Conservation (phyloP, 805 yeast species). For the Nakazawaea pomicola region DNA sequence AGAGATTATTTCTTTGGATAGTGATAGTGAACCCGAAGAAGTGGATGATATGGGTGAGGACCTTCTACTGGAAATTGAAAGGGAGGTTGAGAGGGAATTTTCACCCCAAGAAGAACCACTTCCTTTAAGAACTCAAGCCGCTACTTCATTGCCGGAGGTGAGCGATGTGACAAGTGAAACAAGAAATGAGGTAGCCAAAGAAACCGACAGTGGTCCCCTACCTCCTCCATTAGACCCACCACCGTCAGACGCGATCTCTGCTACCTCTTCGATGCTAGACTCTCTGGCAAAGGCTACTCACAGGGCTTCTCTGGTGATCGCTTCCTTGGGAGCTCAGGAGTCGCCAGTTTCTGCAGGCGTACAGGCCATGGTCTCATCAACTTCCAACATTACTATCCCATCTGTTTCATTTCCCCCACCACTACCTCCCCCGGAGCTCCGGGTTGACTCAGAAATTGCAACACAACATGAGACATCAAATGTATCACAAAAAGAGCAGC, state of each 20-base stretch:
- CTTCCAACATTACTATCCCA: no score
- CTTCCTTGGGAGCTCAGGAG: no score
- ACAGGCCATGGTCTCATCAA: no score
- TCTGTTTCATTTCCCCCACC: no score
- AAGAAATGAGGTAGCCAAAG: background rate
- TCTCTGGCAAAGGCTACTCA: no score
- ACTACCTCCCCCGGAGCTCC: no score
- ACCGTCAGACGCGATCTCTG: conserved; percentile 2
- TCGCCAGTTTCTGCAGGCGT: no score
- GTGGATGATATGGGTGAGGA: conserved; percentile 25
- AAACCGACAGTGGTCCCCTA: background rate
- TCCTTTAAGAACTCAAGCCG: background rate
- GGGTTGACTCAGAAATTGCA: no score
- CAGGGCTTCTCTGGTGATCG: no score
- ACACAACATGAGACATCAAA: no score
- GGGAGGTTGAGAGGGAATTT: background rate
- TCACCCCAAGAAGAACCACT: background rate
- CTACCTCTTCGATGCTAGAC: conserved; percentile 3
- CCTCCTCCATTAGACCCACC: conserved; percentile 5
- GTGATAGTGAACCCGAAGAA: conserved; percentile 27
- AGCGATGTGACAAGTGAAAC: no score
- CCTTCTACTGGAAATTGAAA: background rate
- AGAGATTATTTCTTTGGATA: conserved; percentile 45
- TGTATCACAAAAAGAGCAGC: no score
- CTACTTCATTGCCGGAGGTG: background rate